Evolutionary conservation across 2,329 filamentous ascomycete species (phyloP).

Genomic region (Aspergillus amoenus): DNA sequence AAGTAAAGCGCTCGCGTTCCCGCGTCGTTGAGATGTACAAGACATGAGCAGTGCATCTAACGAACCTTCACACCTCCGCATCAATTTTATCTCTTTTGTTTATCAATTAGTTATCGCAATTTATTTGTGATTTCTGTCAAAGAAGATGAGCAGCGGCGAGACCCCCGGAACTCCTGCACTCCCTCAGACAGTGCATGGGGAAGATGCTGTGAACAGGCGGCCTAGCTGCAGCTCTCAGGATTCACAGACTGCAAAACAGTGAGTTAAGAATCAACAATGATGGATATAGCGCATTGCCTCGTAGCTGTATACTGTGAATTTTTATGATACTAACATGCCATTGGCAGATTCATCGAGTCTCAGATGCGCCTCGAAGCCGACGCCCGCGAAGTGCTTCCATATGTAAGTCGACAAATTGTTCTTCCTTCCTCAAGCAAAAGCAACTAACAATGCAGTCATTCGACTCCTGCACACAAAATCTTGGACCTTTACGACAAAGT

Average conservation of each 20-base stretch:
- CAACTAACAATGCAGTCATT: conserved; percentile 65
- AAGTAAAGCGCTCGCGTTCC: conserved; percentile 14
- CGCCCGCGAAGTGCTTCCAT: conserved; percentile 90
- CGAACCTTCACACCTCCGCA: neutral
- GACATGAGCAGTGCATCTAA: neutral
- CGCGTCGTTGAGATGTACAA: neutral
- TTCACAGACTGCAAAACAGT: conserved; percentile 74
- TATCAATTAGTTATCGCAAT: neutral
- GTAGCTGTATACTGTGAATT: neutral
- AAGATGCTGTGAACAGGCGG: conserved; percentile 26
- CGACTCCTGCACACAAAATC: conserved; percentile 85
- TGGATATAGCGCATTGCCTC: neutral
- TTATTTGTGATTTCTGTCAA: neutral
- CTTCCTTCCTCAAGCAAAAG: neutral
- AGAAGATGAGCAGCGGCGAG: conserved; percentile 26
- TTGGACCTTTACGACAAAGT: conserved; percentile 82
- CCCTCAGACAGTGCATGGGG: conserved; percentile 14
- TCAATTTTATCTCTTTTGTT: neutral
- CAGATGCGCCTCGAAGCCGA: conserved; percentile 92
- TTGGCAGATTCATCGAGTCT: conserved; percentile 74
- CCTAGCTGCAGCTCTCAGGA: conserved; percentile 52
- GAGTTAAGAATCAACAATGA: conserved; percentile 19
- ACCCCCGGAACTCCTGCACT: conserved; percentile 6
- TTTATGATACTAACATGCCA: neutral
- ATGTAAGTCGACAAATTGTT: conserved; percentile 56